Base-by-base conservation (phyloP, 2,329 filamentous ascomycete genomes). In the Grosmannia penicillata region DNA sequence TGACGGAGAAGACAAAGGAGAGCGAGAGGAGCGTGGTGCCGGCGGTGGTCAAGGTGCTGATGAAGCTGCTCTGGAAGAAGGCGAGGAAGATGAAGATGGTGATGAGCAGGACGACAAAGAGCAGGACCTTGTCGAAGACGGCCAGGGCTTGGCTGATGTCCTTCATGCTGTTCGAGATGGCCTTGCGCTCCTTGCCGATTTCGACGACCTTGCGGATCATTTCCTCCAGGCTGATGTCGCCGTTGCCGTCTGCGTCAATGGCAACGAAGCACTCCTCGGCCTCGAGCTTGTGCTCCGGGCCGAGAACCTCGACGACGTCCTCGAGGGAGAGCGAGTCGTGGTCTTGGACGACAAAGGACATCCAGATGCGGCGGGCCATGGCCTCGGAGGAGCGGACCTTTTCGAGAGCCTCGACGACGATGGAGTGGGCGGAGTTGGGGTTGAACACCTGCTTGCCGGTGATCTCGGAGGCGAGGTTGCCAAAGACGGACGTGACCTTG, bases 401-500 rank as follows among this genome's bases (percentile, higher is more conserved):
- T 58, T 95, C 87, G 24, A 96, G 67, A 8, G 89, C 91, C 54
- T 93, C 77, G 11, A 93, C 68, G 6, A 96, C 85, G 35, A 96
- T 75, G 0, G 85, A 91, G 55, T 95, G 87, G 1, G 87, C 78
- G 6, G 86, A 82, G 51, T 83, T 89, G 13, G 85, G 80, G 57
- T 95, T 94, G 63, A 96, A 93, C 18, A 95, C 81, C 51, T 94
- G 77, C 62, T 93, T 93, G 47, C 91, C 91, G 0, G 91, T 94
- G 43, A 98, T 87, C 52, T 96, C 91, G 3, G 84, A 83, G 2
- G 91, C 89, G 36, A 96, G 75, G 51, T 93, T 91, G 19, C 91
- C 91, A 56, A 96, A 93, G 0, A 80, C 82, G 2, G 85, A 87
- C 0, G 87, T 94, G 44, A 96, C 76, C 60, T 94, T 94, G 65